These are phyloP conservation scores for Magnolia officinalis DNA, from an alignment of 164 flowering plant genomes.

Conservation along the genomic window DNA sequence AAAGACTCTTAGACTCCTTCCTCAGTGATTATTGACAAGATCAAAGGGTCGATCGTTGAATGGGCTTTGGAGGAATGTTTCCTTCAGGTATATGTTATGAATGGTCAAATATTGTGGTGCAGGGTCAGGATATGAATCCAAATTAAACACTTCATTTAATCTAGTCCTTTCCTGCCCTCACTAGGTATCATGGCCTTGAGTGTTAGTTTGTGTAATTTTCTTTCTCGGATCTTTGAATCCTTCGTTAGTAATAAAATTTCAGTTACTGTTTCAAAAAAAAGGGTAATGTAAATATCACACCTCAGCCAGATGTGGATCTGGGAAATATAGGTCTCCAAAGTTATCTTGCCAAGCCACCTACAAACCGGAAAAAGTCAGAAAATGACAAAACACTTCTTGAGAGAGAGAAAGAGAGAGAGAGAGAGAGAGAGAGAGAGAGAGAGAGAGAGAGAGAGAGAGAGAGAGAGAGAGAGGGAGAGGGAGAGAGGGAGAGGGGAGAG, in stretches of 20 bases:
- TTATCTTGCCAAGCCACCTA: conserved; percentile 99
- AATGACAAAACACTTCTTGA: neutral
- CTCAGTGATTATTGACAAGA: too few relatives aligned
- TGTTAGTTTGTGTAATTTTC: too few relatives aligned
- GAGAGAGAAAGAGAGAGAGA: neutral
- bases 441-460: neutral
- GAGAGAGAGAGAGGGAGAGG: neutral
- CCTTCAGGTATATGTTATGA: too few relatives aligned
- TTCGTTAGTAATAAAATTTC: too few relatives aligned
- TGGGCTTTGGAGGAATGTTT: conserved; percentile 14
- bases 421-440: neutral
- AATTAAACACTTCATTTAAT: too few relatives aligned
- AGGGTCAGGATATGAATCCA: too few relatives aligned
- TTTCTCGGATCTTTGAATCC: too few relatives aligned
- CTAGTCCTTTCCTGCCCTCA: too few relatives aligned
- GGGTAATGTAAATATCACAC: conserved; percentile 28
- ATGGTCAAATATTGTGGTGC: too few relatives aligned
- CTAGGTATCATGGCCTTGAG: too few relatives aligned
- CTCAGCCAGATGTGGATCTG: conserved; percentile 99
- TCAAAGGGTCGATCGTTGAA: too few relatives aligned
- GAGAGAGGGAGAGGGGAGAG: neutral
- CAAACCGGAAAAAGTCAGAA: neutral
- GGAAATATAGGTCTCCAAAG: conserved; percentile 95
- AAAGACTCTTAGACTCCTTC: too few relatives aligned
- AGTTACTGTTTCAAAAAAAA: neutral